Base-by-base conservation (phyloP, 495 filamentous ascomycete genomes). In the Podospora sp. region DNA sequence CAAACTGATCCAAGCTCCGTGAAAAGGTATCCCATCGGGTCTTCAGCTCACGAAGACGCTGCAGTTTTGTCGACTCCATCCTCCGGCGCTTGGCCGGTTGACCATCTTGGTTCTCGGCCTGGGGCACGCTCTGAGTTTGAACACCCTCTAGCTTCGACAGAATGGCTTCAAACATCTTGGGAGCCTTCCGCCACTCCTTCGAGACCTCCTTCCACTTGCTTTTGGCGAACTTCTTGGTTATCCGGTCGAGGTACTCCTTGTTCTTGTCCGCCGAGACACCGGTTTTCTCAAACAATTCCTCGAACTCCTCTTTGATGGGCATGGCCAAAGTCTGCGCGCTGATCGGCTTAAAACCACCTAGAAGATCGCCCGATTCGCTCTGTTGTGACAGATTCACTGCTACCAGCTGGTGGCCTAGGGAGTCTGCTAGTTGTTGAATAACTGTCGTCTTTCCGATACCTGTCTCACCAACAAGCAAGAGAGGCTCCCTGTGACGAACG, bases 361-460 rank as follows among this genome's bases (percentile, higher is more conserved):
- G 80, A 6, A 99, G 79, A 79, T 99, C 96, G 25, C 92, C 89
- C 49, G 89, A 91, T 79, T 99, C 96, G 75, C 94, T 98, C 73
- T 99, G 96, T 75, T 99, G 96, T 0, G 96, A 98, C 71, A 99
- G 75, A 75, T 99, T 99, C 69, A 98, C 90, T 0, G 93, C 91
- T 0, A 90, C 90, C 2, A 99, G 85, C 68, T 93, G 92, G 68
- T 90, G 88, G 0, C 94, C 90, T 29, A 96, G 84, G 18, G 89
- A 81, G 33, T 90, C 87, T 3, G 96, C 93, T 65, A 99, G 81
- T 70, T 97, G 93, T 73, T 99, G 96, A 53, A 99, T 88, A 14
- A 94, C 89, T 1, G 94, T 94, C 1, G 96, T 99, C 78, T 99
- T 99, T 72, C 96, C 96, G 59, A 95, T 97, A 79, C 96, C 96